phyloP scores from a whole-genome alignment of 148 eudicot genomes.

The Camellia lanceoleosa region DNA sequence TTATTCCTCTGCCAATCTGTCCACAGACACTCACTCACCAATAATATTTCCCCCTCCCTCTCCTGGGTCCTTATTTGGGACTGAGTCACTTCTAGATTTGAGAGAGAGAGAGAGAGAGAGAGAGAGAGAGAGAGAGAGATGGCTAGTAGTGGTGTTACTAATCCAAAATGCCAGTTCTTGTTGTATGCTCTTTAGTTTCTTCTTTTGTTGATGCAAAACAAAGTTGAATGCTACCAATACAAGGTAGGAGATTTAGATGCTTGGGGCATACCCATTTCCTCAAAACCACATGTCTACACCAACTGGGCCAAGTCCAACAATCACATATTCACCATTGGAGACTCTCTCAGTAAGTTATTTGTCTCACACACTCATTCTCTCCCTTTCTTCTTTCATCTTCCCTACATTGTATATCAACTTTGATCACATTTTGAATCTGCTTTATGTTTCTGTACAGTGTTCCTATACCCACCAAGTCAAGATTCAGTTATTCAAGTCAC shows the following conservation, averaged over 20 bases:
- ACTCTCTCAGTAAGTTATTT: slow-evolving; percentile 70
- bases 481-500: slow-evolving; percentile 85
- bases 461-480: slow-evolving; percentile 90
- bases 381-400: neutral
- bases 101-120: slow-evolving; percentile 17
- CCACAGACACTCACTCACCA: neutral
- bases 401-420: neutral
- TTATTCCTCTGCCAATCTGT: neutral
- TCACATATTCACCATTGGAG: slow-evolving; percentile 54
- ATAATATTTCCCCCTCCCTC: neutral
- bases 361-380: neutral
- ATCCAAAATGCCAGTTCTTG: slow-evolving; percentile 21
- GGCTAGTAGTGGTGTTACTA: slow-evolving; percentile 19
- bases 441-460: slow-evolving; percentile 47
- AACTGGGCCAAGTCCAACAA: slow-evolving; percentile 51
- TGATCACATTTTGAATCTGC: neutral
- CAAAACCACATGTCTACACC: slow-evolving; percentile 53
- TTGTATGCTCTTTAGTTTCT: slow-evolving; percentile 30
- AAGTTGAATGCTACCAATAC: slow-evolving; percentile 42
- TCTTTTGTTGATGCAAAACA: slow-evolving; percentile 34
- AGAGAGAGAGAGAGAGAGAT: slow-evolving; percentile 20
- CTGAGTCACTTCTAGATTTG: no score
- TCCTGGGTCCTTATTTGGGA: no score
- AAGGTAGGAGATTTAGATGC: slow-evolving; percentile 77
- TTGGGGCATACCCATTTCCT: slow-evolving; percentile 69